phyloP scores from a whole-genome alignment of 2,329 filamentous ascomycete genomes.

The Alternaria triticimaculans region DNA sequence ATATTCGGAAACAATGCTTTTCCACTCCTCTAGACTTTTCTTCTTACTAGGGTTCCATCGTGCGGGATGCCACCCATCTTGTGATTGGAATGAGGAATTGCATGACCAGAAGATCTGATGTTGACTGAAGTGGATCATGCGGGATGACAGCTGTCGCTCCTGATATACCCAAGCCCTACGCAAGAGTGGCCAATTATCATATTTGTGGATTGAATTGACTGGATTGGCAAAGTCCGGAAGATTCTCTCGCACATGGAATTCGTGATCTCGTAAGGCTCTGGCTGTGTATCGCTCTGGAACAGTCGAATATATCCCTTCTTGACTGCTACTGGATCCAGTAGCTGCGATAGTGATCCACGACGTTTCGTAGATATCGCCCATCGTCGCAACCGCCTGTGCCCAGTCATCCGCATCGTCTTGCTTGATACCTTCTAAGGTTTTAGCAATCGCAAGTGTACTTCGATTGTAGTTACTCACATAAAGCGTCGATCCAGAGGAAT shows the following conservation, averaged over 20 bases:
- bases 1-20: background rate
- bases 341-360: background rate
- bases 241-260: background rate
- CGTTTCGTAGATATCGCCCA: background rate
- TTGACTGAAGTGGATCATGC: background rate
- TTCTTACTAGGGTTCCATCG: background rate
- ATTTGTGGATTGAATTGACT: no score
- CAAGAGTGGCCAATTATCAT: background rate
- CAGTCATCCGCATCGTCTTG: background rate
- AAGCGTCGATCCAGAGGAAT: background rate
- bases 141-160: background rate
- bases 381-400: background rate
- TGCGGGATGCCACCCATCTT: background rate
- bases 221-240: no score
- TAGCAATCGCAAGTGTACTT: no score
- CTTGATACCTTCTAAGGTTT: background rate
- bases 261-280: background rate
- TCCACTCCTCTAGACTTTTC: background rate
- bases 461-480: background rate
- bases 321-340: background rate
- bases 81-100: background rate
- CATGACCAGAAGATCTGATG: background rate
- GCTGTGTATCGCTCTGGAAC: background rate
- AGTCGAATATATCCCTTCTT: background rate
- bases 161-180: background rate